These are phyloP conservation scores for Auricularia cornea DNA, from an alignment of 768 basidiomycete species.

Conservation along the genomic window DNA sequence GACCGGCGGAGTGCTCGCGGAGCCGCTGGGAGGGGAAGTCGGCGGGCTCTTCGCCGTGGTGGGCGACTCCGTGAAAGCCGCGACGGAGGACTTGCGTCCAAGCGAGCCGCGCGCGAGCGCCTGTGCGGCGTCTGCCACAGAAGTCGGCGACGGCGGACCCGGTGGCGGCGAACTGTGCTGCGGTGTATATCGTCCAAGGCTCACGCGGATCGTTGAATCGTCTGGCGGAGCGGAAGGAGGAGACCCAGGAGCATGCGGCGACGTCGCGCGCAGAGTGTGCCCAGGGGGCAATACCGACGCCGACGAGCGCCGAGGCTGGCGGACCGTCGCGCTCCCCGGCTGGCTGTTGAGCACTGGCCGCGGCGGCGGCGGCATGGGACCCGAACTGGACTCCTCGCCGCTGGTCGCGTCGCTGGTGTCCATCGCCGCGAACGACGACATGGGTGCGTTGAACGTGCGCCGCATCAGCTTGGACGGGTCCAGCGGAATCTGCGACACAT, in stretches of 20 bases:
- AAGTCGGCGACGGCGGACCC: not conserved
- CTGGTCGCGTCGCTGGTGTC: not conserved
- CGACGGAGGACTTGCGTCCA: not conserved
- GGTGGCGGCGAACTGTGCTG: not conserved
- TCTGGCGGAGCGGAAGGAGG: not conserved
- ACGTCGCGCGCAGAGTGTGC: not conserved
- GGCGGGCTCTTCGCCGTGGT: not conserved
- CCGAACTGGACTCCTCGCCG: not conserved
- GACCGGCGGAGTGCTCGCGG: not conserved
- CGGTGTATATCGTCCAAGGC: not conserved
- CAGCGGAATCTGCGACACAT: not conserved
- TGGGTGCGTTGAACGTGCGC: not conserved
- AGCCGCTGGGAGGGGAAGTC: not conserved
- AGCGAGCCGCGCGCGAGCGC: not conserved
- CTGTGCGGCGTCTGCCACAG: not conserved
- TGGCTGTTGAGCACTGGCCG: not conserved
- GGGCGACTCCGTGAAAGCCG: not conserved
- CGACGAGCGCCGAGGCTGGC: not conserved
- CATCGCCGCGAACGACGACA: not conserved
- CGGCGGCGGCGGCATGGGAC: not conserved
- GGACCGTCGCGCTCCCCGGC: not conserved
- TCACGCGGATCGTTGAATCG: not conserved
- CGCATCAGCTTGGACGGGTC: not conserved
- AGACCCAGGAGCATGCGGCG: not conserved
- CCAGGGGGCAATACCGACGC: not conserved